A percentile compares a stretch with the other conserved stretches of the same genome.
phyloP scores from a whole-genome alignment of 208 protist genomes.

The Porcisia deanei region DNA sequence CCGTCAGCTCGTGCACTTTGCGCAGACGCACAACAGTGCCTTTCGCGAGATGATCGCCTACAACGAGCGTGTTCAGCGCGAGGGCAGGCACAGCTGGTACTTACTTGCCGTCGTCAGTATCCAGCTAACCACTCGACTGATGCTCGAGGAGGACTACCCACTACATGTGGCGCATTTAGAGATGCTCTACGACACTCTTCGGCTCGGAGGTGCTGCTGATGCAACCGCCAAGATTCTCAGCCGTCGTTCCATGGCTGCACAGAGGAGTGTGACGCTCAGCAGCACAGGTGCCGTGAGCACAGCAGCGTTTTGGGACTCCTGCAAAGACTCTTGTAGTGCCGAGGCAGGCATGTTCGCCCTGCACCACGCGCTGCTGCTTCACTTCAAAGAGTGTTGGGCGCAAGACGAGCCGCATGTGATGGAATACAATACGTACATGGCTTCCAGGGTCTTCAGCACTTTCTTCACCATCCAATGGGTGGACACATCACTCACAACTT shows the following conservation, averaged over 20 bases:
- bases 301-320: conserved; percentile 29
- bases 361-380: conserved; percentile 77
- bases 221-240: conserved; percentile 18
- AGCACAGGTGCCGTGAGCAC: conserved; percentile 9
- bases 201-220: conserved; percentile 21
- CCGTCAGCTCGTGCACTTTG: conserved; percentile 82
- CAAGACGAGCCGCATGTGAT: conserved; percentile 83
- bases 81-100: conserved; percentile 67
- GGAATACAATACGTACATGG: conserved; percentile 82
- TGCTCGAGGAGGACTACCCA: conserved; percentile 56
- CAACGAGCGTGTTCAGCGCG: conserved; percentile 52
- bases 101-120: conserved; percentile 85
- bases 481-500: conserved; percentile 9
- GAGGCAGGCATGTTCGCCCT: conserved; percentile 73
- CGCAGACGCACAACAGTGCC: conserved; percentile 50
- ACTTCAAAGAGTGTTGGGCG: conserved; percentile 84
- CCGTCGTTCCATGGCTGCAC: conserved; percentile 21
- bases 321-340: conserved; percentile 26
- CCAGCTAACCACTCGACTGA: conserved; percentile 76
- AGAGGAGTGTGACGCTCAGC: conserved; percentile 13
- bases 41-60: conserved; percentile 77
- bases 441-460: conserved; percentile 53
- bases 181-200: conserved; percentile 70
- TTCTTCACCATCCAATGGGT: conserved; percentile 59
- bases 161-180: conserved; percentile 67